Conservation (phyloP, 768 basidiomycete species). For the Leucocoprinus birnbaumii region DNA sequence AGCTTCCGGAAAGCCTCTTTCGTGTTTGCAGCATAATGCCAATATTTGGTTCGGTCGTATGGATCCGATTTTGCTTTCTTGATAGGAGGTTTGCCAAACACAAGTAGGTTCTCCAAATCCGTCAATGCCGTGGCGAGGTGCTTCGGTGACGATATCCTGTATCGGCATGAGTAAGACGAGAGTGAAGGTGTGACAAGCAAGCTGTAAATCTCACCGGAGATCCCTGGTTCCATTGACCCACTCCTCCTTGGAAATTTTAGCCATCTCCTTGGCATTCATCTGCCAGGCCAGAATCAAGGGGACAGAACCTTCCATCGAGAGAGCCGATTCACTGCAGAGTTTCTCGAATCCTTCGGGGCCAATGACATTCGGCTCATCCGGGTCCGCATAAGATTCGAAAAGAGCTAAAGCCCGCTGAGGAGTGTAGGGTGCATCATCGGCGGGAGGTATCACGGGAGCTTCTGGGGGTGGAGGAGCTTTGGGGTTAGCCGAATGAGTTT, state of each 20-base stretch:
- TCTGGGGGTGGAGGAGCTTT: conserved; percentile 1
- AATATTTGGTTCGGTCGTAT: conserved; percentile 56
- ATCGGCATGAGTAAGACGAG: neutral
- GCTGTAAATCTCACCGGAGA: conserved; percentile 29
- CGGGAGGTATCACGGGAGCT: conserved; percentile 6
- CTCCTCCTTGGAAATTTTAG: conserved; percentile 62
- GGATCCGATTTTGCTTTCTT: conserved; percentile 39
- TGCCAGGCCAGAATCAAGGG: conserved; percentile 80
- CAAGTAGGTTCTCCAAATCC: conserved; percentile 65
- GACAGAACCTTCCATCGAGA: conserved; percentile 69
- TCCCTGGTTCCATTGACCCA: conserved; percentile 58
- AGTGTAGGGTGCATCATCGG: conserved; percentile 44
- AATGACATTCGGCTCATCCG: conserved; percentile 55
- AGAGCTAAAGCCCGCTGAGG: conserved; percentile 46
- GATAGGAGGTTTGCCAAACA: conserved; percentile 42
- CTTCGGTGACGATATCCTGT: conserved; percentile 41
- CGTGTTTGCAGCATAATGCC: conserved; percentile 43
- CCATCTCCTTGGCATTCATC: conserved; percentile 68
- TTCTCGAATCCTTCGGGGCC: conserved; percentile 71
- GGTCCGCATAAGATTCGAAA: conserved; percentile 60
- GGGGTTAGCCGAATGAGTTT: conserved; percentile 3
- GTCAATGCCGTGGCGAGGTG: conserved; percentile 46
- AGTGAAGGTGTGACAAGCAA: neutral
- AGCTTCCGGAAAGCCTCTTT: conserved; percentile 58
- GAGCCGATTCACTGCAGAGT: conserved; percentile 66